phyloP scores from a whole-genome alignment of 2,329 filamentous ascomycete genomes.

The Calycina herbarum region DNA sequence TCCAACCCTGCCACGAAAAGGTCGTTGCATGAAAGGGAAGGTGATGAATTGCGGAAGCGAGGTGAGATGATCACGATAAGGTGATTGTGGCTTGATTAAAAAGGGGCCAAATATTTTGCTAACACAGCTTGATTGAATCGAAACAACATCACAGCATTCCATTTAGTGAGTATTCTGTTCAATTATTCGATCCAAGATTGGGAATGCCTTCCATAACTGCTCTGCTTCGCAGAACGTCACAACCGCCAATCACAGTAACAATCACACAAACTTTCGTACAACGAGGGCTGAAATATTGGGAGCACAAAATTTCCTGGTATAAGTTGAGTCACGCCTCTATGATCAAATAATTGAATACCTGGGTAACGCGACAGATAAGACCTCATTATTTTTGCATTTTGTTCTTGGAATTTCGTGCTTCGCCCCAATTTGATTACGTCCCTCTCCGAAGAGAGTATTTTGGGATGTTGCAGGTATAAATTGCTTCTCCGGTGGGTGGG shows the following conservation, averaged over 20 bases:
- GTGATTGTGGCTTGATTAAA: background rate
- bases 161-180: too few species aligned
- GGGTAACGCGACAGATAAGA: background rate
- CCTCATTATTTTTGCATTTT: background rate
- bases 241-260: background rate
- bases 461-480: too few species aligned
- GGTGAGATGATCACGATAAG: background rate
- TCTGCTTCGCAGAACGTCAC: background rate
- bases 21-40: slow-evolving; percentile 1
- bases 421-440: too few species aligned
- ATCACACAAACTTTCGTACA: background rate
- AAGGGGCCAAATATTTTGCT: background rate
- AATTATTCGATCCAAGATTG: background rate
- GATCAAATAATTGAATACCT: background rate
- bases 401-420: too few species aligned
- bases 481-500: too few species aligned
- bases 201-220: background rate
- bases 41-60: background rate
- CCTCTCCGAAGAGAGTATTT: too few species aligned
- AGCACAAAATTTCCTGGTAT: background rate
- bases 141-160: too few species aligned
- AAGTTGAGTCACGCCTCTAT: background rate
- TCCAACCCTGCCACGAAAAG: background rate
- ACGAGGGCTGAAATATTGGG: background rate
- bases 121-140: background rate